Conservation (phyloP, 495 filamentous ascomycete species). For the Podospora sp. region DNA sequence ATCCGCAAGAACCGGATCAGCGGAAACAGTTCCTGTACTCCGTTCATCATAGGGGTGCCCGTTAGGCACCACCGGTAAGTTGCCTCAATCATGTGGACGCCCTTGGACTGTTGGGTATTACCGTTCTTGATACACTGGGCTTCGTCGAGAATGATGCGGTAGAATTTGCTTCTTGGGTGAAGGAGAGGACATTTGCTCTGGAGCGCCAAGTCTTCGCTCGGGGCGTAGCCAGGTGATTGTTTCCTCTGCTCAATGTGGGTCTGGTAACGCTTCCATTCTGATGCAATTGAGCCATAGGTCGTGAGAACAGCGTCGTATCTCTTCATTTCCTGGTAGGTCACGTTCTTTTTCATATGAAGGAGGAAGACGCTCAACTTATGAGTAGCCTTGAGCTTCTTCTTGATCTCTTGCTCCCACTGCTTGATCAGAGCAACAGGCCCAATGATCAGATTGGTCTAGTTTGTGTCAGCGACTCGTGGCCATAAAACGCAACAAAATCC, state of each 20-base stretch:
- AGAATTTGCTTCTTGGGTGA: constrained; percentile 67
- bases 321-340: constrained; percentile 62
- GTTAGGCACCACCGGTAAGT: constrained; percentile 82
- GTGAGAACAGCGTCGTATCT: constrained; percentile 84
- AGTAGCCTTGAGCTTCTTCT: constrained; percentile 62
- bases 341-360: constrained; percentile 59
- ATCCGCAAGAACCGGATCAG: constrained; percentile 81
- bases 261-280: constrained; percentile 62
- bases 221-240: constrained; percentile 19
- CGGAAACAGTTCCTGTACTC: constrained; percentile 77
- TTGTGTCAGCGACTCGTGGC: neutral
- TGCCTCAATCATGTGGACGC: constrained; percentile 61
- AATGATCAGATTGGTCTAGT: constrained; percentile 82
- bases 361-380: constrained; percentile 67
- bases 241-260: constrained; percentile 27
- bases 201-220: constrained; percentile 30
- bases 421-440: constrained; percentile 83
- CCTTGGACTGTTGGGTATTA: constrained; percentile 65
- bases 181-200: constrained; percentile 59
- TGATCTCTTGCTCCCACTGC: constrained; percentile 89
- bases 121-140: constrained; percentile 94
- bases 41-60: constrained; percentile 95
- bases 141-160: constrained; percentile 89
- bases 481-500: neutral
- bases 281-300: constrained; percentile 78